Conservation (phyloP, 176 grass and related monocot species). For the Aegilops bicornis region DNA sequence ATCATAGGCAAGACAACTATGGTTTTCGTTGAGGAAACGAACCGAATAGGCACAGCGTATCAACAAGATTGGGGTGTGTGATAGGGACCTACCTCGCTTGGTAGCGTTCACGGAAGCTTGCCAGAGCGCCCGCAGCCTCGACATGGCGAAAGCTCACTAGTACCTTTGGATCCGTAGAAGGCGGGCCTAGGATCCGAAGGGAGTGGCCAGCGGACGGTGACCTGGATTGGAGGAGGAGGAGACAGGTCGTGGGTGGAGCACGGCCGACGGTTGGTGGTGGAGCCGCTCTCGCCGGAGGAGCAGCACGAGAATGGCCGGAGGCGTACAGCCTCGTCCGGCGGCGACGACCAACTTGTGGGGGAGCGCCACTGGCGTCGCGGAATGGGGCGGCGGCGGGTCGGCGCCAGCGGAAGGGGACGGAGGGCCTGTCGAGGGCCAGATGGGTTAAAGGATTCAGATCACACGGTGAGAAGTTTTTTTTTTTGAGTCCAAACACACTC, state of each 20-base stretch:
- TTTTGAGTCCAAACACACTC: no score
- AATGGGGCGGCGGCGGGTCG: no score
- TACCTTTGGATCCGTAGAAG: background rate
- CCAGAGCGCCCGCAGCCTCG: conserved; percentile 59
- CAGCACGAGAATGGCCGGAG: no score
- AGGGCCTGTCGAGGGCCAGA: no score
- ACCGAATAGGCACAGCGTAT: background rate
- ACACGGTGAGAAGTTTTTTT: no score
- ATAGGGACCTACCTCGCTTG: conserved; percentile 50
- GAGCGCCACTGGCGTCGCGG: no score
- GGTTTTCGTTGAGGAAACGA: background rate
- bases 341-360: no score
- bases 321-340: no score
- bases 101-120: conserved; percentile 73
- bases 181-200: background rate
- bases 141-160: conserved; percentile 31
- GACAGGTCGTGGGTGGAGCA: no score
- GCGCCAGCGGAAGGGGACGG: no score
- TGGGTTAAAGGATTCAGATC: no score
- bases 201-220: no score
- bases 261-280: background rate
- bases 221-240: background rate
- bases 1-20: background rate
- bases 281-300: background rate
- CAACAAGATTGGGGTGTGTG: background rate